Base-by-base conservation (phyloP, 768 basidiomycete genomes). In the Aureoboletus auriporus region DNA sequence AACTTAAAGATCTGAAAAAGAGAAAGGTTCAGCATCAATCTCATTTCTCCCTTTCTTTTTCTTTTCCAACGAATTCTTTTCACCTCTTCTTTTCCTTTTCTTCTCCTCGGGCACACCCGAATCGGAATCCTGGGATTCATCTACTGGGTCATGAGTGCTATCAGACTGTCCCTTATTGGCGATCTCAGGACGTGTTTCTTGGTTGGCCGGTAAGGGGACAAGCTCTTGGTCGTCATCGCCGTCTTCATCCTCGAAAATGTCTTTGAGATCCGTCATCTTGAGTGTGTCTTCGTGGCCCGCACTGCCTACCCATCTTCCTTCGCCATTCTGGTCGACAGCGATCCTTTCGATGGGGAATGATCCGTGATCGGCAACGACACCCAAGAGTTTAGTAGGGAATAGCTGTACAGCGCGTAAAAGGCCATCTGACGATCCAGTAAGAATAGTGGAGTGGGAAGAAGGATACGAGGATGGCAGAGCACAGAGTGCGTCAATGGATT, bases 361-460 rank as follows among this genome's bases (percentile, higher is more conserved):
- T 5, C 89, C 91, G 57, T 96, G 94, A 56, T 93, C 89, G 11
- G 86, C 87, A 35, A 97, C 84, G 42, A 94, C 84, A 16, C 94
- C 94, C 38, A 95, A 71, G 29, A 97, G 75, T 62, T 91, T 90
- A 46, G 89, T 93, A 1, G 94, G 94, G 49, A 94, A 75, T 31
- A 96, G 73, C 60, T 93, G 81, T 3, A 94, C 85, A 13, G 89
- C 89, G 39, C 93, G 82, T 36, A 97, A 75, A 59, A 91, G 77
- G 0, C 94, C 94, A 63, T 97, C 93, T 6, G 92, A 92, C 0
- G 93, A 95, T 6, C 93, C 93, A 1, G 93, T 93, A 2, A 93
- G 76, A 50, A 96, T 78, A 2, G 85, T 80, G 13, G 83, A 77
- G 58, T 85, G 77, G 49, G 82, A 77, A 41, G 76, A 75, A 1